phyloP scores from a whole-genome alignment of 495 filamentous ascomycete species.

The Xeromyces bisporus region DNA sequence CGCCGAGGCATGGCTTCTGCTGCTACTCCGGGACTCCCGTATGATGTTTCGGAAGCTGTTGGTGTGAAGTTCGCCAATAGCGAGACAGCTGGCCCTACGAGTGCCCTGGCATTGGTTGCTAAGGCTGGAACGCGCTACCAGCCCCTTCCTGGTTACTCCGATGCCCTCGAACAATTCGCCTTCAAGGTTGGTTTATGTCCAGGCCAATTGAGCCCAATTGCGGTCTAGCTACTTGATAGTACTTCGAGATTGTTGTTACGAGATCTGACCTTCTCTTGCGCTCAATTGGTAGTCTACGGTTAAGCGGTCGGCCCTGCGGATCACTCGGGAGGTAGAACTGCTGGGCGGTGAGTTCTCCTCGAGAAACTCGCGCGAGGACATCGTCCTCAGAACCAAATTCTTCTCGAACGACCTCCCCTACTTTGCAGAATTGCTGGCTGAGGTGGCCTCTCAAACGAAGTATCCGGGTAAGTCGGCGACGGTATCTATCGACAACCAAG shows the following conservation, averaged over 20 bases:
- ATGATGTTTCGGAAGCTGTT: conserved; percentile 66
- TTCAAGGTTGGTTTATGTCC: conserved; percentile 66
- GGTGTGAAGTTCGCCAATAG: conserved; percentile 84
- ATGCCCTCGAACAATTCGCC: conserved; percentile 80
- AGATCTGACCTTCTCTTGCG: too few species aligned
- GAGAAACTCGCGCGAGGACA: conserved; percentile 79
- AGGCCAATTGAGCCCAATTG: conserved; percentile 13
- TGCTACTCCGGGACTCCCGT: conserved; percentile 65
- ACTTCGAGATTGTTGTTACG: neutral
- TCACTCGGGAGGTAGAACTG: conserved; percentile 86
- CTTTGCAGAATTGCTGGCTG: conserved; percentile 87
- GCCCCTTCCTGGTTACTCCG: conserved; percentile 69
- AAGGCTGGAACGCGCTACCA: conserved; percentile 90
- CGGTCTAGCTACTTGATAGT: neutral
- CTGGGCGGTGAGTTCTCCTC: conserved; percentile 72
- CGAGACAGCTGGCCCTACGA: conserved; percentile 74
- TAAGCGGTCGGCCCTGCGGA: conserved; percentile 73
- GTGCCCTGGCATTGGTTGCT: conserved; percentile 74
- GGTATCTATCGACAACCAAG: too few species aligned
- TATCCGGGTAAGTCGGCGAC: conserved; percentile 52
- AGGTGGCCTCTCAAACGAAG: conserved; percentile 75
- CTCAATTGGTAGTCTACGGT: conserved; percentile 50
- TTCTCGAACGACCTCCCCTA: conserved; percentile 89
- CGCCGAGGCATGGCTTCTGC: conserved; percentile 68
- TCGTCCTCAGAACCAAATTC: conserved; percentile 86